Base-by-base conservation (phyloP, 208 protist species). In the Acanthamoeba triangularis region DNA sequence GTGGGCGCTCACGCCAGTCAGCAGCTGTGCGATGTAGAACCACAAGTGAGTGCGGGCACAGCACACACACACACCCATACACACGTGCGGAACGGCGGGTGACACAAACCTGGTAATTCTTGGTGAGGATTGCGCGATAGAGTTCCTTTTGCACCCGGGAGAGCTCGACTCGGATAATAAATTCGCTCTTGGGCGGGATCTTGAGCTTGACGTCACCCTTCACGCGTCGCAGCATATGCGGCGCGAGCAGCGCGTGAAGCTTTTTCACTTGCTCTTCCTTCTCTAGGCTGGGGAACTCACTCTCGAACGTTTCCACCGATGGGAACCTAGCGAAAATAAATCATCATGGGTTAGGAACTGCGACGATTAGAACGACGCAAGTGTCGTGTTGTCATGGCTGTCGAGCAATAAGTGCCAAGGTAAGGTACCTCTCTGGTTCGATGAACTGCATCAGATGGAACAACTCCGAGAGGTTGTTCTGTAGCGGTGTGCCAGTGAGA, bases 381-480 rank as follows among this genome's bases (percentile, higher is more conserved):
- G 56, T 28, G 25, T 7, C 7, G 18, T 18, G 16, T 28, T 7
- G 52, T 7, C 52, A 59, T 18, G 52, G 52, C 25, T 41, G 35
- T 85, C 30, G 13, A 25, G 76, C 30, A 33, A 54, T 16, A 25
- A 8, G 3, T 47, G 33, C 4, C 4, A 56, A 35, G 88, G 44
- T 69, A 20, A 5, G 23, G 28, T 67, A 85, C 91, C 56, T 82
- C 56, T 85, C 69, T 63, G 91, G 91, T 85, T 94, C 91, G 54
- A 94, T 85, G 84, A 99, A 99, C 69, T 99, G 96, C 20, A 99
- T 93, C 13, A 99, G 76, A 63, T 94, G 96, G 97, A 98, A 99
- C 14, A 99, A 87, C 54, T 99, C 98, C 44, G 96, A 95, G 0
- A 99, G 44, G 5, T 72, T 96, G 80, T 98, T 98, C 49, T 98